These are phyloP conservation scores for Melanomma pulvis-pyrius DNA, from an alignment of 495 filamentous ascomycete genomes.

Conservation along the genomic window DNA sequence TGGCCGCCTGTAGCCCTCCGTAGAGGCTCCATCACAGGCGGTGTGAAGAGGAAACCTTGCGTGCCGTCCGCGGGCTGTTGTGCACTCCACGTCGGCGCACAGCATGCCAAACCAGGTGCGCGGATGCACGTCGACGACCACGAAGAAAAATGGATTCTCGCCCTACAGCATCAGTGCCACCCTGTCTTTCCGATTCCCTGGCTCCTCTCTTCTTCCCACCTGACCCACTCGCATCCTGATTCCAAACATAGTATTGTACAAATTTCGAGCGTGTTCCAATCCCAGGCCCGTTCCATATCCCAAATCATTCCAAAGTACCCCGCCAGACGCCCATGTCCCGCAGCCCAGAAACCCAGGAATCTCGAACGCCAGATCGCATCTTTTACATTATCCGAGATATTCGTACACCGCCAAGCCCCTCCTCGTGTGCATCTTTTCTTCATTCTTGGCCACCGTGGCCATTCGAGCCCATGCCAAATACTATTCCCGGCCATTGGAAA, in stretches of 20 bases:
- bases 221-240: not conserved
- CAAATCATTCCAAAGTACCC: not conserved
- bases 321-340: not conserved
- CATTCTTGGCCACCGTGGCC: constrained; percentile 20
- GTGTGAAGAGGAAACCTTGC: too few relatives aligned
- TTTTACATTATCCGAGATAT: not conserved
- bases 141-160: too few relatives aligned
- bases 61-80: too few relatives aligned
- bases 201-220: not conserved
- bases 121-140: too few relatives aligned
- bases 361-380: not conserved
- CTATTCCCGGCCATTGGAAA: constrained; percentile 28
- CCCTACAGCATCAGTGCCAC: not conserved
- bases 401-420: not conserved
- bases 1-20: too few relatives aligned
- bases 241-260: constrained; percentile 11
- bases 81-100: too few relatives aligned
- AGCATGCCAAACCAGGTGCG: too few relatives aligned
- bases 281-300: not conserved
- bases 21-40: too few relatives aligned
- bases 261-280: not conserved
- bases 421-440: not conserved
- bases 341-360: not conserved
- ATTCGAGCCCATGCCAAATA: constrained; percentile 24
- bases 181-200: not conserved